phyloP scores from a whole-genome alignment of 306 rosid genomes.

The Sechiopsis laciniata region DNA sequence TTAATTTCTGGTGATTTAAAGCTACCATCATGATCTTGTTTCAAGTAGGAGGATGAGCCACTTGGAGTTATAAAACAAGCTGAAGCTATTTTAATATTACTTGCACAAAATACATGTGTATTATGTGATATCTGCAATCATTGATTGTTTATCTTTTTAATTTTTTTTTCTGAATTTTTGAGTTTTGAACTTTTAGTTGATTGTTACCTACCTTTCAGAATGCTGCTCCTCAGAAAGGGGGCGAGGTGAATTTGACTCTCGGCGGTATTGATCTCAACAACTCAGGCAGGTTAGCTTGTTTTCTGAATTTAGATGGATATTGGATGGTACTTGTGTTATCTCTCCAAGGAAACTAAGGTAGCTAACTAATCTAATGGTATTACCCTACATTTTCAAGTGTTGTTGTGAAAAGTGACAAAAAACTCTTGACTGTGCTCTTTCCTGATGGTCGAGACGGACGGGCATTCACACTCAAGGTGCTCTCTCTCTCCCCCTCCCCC shows the following conservation, averaged over 20 bases:
- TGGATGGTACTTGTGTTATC: conserved; percentile 10
- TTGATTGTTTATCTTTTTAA: neutral
- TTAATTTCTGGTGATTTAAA: neutral
- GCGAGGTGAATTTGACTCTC: conserved; percentile 88
- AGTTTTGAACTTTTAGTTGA: neutral
- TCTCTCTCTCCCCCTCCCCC: neutral
- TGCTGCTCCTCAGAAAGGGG: conserved; percentile 64
- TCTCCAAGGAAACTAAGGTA: conserved; percentile 17
- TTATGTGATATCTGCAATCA: neutral
- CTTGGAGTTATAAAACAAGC: conserved; percentile 13
- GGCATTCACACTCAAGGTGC: conserved; percentile 93
- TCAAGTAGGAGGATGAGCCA: conserved; percentile 14
- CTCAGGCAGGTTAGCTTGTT: conserved; percentile 98
- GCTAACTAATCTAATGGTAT: conserved; percentile 32
- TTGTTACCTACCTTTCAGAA: conserved; percentile 37
- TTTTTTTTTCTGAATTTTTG: neutral
- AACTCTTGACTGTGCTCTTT: conserved; percentile 85
- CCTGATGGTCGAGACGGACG: conserved; percentile 97
- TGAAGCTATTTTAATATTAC: conserved; percentile 13
- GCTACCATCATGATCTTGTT: conserved; percentile 1
- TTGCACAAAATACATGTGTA: neutral
- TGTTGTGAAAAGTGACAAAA: conserved; percentile 83
- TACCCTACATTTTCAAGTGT: conserved; percentile 55
- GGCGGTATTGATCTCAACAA: conserved; percentile 99
- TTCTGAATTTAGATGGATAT: no score